A percentile compares a stretch with the other conserved stretches of the same genome.
Evolutionary conservation across 306 rosid genomes (phyloP).

Genomic region (Dryas drummondii): DNA sequence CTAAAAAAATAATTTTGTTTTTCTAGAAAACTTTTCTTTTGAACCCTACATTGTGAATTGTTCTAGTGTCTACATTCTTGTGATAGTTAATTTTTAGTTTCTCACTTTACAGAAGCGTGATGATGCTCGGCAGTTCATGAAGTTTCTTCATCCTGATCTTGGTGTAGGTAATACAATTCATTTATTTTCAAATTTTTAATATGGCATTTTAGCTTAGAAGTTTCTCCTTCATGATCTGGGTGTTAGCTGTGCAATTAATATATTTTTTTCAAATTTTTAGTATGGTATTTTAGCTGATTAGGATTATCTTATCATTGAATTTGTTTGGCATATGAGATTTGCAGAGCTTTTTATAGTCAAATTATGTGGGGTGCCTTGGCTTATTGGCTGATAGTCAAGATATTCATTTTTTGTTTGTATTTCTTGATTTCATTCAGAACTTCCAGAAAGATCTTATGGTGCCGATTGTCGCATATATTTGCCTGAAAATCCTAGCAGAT

Average conservation of each 20-base stretch:
- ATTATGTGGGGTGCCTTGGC: conserved; percentile 1
- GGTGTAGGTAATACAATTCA: conserved; percentile 72
- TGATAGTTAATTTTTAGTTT: conserved; percentile 26
- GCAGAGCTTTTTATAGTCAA: neutral
- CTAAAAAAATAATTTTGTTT: neutral
- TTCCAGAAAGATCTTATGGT: conserved; percentile 97
- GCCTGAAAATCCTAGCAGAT: conserved; percentile 93
- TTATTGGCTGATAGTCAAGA: conserved; percentile 6
- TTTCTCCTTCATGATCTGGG: conserved; percentile 92
- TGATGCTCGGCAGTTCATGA: conserved; percentile 97
- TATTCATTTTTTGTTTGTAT: conserved; percentile 25
- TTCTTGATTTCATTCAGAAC: conserved; percentile 54
- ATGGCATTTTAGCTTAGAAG: conserved; percentile 14
- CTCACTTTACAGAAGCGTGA: conserved; percentile 70
- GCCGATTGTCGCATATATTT: conserved; percentile 93
- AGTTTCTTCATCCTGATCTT: conserved; percentile 97
- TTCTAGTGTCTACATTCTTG: neutral
- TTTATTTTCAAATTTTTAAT: conserved; percentile 1
- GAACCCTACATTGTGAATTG: neutral
- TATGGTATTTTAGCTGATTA: conserved; percentile 14
- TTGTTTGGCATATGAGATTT: conserved; percentile 6
- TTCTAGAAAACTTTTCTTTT: neutral
- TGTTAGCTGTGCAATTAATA: conserved; percentile 52
- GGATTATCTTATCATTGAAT: conserved; percentile 17
- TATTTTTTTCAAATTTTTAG: conserved; percentile 14